These are phyloP conservation scores for Ceratocystis albifundus DNA, from an alignment of 2,329 filamentous ascomycete species.

Conservation along the genomic window DNA sequence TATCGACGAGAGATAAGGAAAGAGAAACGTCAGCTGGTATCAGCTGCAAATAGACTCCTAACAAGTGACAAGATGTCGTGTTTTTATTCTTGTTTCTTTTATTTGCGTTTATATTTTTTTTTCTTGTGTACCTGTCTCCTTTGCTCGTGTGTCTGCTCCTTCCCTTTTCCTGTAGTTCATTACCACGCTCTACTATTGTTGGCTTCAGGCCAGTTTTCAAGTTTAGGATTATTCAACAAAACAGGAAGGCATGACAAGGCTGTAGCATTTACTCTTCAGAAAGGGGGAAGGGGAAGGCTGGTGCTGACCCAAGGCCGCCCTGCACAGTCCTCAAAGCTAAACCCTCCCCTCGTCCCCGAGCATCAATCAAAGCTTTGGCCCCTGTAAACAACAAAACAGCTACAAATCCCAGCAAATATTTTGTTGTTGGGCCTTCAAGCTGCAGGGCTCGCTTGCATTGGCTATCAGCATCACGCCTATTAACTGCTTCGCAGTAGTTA, in stretches of 20 bases:
- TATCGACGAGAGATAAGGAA: neutral
- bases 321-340: neutral
- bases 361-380: neutral
- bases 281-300: neutral
- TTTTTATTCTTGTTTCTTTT: too few relatives aligned
- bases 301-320: neutral
- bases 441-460: neutral
- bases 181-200: neutral
- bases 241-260: conserved; percentile 3
- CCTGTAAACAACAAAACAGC: neutral
- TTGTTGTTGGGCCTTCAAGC: conserved; percentile 1
- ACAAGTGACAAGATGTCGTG: neutral
- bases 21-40: neutral
- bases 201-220: neutral
- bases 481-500: neutral
- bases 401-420: neutral
- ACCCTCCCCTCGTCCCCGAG: too few relatives aligned
- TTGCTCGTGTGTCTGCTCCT: too few relatives aligned
- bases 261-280: neutral
- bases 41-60: neutral
- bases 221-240: neutral
- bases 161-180: too few relatives aligned
- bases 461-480: neutral
- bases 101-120: too few relatives aligned
- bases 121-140: too few relatives aligned